Evolutionary conservation across 495 filamentous ascomycete species (phyloP).

Genomic region (Melanomma pulvis-pyrius): DNA sequence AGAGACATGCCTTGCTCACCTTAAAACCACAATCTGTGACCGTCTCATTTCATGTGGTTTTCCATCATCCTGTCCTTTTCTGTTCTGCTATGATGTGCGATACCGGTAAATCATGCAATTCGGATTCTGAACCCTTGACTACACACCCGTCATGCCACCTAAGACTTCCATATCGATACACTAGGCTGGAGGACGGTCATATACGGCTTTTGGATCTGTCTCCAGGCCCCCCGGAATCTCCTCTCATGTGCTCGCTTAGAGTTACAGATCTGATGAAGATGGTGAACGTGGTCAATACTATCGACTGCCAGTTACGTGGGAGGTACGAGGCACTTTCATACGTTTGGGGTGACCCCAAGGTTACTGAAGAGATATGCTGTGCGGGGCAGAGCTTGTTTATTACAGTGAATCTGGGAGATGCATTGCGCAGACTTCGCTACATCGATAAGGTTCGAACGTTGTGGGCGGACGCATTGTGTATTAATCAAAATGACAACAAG

Average conservation of each 20-base stretch:
- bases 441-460: neutral
- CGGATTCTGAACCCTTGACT: too few species aligned
- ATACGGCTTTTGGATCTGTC: neutral
- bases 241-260: neutral
- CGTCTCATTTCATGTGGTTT: too few species aligned
- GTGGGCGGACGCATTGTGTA: conserved; percentile 21
- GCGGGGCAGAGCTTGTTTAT: neutral
- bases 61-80: too few species aligned
- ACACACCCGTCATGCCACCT: neutral
- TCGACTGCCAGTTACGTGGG: neutral
- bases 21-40: too few species aligned
- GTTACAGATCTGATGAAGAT: neutral
- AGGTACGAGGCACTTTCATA: conserved; percentile 24
- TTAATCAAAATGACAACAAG: conserved; percentile 2
- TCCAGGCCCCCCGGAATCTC: neutral
- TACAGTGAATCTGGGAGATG: conserved; percentile 7
- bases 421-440: conserved; percentile 5
- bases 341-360: conserved; percentile 11
- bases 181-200: neutral
- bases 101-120: too few species aligned
- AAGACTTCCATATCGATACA: neutral
- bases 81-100: too few species aligned
- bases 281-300: neutral
- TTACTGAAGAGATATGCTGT: neutral
- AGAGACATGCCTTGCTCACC: too few species aligned